Percentiles rank a stretch among this genome's conserved stretches.
phyloP scores from a whole-genome alignment of 352 stramenopile genomes.

The Pythium myriotylum region DNA sequence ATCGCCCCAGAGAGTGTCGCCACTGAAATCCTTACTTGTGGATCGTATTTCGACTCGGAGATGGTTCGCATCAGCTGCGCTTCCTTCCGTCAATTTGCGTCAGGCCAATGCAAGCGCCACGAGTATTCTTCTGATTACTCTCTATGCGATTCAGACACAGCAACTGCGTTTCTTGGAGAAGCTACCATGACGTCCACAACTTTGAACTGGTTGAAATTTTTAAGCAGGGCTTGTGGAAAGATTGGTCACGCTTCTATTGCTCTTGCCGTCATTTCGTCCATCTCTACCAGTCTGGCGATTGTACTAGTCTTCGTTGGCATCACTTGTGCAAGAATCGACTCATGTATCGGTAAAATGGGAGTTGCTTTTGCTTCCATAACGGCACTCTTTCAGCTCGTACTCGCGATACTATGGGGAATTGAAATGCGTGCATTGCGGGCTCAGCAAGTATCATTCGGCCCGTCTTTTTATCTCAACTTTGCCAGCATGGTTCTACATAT shows the following conservation, averaged over 20 bases:
- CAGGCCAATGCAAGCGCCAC: constrained; percentile 19
- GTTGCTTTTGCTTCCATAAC: constrained; percentile 29
- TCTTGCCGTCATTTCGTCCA: constrained; percentile 32
- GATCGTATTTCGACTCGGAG: constrained; percentile 20
- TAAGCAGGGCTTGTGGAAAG: constrained; percentile 44
- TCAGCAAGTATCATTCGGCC: constrained; percentile 37
- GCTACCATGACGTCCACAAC: constrained; percentile 5
- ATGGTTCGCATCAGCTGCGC: constrained; percentile 28
- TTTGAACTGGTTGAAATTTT: constrained; percentile 42
- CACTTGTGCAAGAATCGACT: constrained; percentile 48
- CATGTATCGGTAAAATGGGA: constrained; percentile 36
- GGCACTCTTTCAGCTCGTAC: constrained; percentile 29
- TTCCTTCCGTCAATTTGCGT: constrained; percentile 26
- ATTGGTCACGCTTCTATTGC: constrained; percentile 34
- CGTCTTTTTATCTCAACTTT: constrained; percentile 53
- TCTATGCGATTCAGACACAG: constrained; percentile 27
- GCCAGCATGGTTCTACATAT: constrained; percentile 34
- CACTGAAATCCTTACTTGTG: constrained; percentile 27
- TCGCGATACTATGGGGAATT: constrained; percentile 46
- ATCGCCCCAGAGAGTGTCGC: constrained; percentile 20
- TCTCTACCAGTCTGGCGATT: constrained; percentile 28
- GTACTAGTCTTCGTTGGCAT: constrained; percentile 46
- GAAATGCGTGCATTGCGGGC: constrained; percentile 40
- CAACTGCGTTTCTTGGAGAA: constrained; percentile 37
- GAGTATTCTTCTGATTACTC: constrained; percentile 12